phyloP scores from a whole-genome alignment of 768 basidiomycete species.

The Leucocoprinus sp. region DNA sequence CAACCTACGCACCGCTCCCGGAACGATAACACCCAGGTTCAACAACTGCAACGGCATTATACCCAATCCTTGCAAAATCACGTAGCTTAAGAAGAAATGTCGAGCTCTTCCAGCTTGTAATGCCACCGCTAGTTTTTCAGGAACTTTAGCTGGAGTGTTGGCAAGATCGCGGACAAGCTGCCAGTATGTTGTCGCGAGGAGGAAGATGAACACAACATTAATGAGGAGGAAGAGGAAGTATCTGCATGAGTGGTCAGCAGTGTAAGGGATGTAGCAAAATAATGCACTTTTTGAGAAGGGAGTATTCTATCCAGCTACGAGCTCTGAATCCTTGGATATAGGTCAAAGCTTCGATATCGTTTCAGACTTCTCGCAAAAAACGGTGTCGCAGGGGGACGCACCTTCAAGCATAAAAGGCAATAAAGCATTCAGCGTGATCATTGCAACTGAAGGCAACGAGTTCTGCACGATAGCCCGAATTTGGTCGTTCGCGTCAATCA shows the following conservation, averaged over 20 bases:
- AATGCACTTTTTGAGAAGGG: conserved; percentile 79
- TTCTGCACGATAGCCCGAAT: conserved; percentile 89
- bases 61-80: conserved; percentile 84
- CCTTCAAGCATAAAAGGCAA: conserved; percentile 88
- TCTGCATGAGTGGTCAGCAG: conserved; percentile 31
- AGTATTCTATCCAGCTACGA: conserved; percentile 89
- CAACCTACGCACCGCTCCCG: conserved; percentile 62
- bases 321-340: conserved; percentile 90
- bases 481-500: conserved; percentile 77
- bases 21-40: conserved; percentile 83
- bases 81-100: conserved; percentile 81
- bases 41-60: conserved; percentile 95
- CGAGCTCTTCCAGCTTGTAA: conserved; percentile 72
- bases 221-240: conserved; percentile 89
- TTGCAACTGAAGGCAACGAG: conserved; percentile 82
- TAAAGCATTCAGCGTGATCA: conserved; percentile 84
- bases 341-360: conserved; percentile 43
- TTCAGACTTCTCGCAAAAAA: neutral
- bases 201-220: conserved; percentile 92
- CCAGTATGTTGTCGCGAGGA: conserved; percentile 87
- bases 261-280: neutral
- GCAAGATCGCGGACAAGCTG: conserved; percentile 87
- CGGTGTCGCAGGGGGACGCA: conserved; percentile 20
- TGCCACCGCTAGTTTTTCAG: conserved; percentile 83
- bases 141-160: conserved; percentile 88